Base-by-base conservation (phyloP, 2,329 filamentous ascomycete genomes). In the Apiospora sp. region DNA sequence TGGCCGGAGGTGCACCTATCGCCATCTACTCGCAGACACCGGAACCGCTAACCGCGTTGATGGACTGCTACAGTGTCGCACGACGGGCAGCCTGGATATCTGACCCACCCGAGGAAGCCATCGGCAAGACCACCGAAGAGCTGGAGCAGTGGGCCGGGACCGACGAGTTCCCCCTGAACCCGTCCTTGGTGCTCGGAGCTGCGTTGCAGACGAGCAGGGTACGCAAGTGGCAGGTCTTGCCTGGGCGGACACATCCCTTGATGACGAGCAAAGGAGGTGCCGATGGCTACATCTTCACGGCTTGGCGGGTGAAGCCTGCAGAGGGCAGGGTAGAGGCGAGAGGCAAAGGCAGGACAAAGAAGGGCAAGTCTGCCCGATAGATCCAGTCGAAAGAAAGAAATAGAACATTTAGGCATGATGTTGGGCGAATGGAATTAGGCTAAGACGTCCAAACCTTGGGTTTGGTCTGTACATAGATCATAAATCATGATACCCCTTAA, bases 231-330 rank as follows among this genome's bases (percentile, higher is more conserved):
- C 96, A 99, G 85, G 95, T 98, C 1, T 82, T 99, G 67, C 96
- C 96, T 0, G 94, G 94, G 0, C 87, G 96, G 71, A 98, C 96
- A 70, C 96, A 99, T 84, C 96, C 96, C 8, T 83, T 97, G 71
- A 99, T 99, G 96, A 98, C 94, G 73, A 91, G 91, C 49, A 89
- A 90, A 54, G 96, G 96, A 27, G 96, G 96, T 0, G 91, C 94
- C 0, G 96, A 98, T 79, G 96, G 96, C 0, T 99, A 94, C 81
- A 81, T 99, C 4, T 95, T 98, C 76, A 96, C 94, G 41, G 96
- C 89, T 0, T 94, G 93, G 80, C 90, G 92, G 76, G 94, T 96
- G 0, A 84, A 96, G 67, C 96, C 96, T 0, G 91, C 93, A 0
- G 90, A 94, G 78, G 94, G 93, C 1, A 91, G 89, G 77, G 92